Percentiles rank a stretch among this genome's conserved stretches.
Evolutionary conservation across 371 early-diverging fungal species (phyloP).

Genomic region (Encephalitozoon romaleae): DNA sequence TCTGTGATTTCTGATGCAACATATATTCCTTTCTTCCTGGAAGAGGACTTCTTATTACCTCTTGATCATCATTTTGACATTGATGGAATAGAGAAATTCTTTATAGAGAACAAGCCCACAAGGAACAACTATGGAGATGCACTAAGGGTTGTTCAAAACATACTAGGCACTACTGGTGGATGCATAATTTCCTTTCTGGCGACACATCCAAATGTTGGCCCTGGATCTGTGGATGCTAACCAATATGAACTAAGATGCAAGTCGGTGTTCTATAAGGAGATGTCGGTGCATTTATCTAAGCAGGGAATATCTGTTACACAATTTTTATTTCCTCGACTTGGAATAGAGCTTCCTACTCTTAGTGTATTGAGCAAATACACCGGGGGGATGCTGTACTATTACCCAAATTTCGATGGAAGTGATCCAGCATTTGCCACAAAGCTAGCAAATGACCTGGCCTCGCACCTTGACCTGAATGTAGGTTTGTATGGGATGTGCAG

Average conservation of each 20-base stretch:
- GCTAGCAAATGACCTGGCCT: constrained; percentile 72
- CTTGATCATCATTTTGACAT: constrained; percentile 19
- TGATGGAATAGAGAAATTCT: constrained; percentile 12
- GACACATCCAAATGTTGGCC: constrained; percentile 46
- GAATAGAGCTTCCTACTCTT: constrained; percentile 80
- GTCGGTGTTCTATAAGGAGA: constrained; percentile 72
- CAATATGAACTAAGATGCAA: constrained; percentile 1
- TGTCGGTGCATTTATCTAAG: constrained; percentile 79
- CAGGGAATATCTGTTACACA: constrained; percentile 80
- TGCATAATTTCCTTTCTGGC: constrained; percentile 43
- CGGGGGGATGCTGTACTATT: constrained; percentile 82
- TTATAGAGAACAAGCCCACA: constrained; percentile 22
- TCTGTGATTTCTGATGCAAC: constrained; percentile 17
- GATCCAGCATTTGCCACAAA: constrained; percentile 75
- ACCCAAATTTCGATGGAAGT: constrained; percentile 79
- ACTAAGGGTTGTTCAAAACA: constrained; percentile 24
- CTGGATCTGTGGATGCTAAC: constrained; percentile 14
- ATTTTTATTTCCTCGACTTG: constrained; percentile 74
- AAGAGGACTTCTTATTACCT: constrained; percentile 29
- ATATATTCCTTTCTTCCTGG: constrained; percentile 25
- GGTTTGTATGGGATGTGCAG: constrained; percentile 89
- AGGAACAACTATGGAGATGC: constrained; percentile 49
- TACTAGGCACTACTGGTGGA: constrained; percentile 40
- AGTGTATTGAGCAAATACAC: constrained; percentile 70
- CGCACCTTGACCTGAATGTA: constrained; percentile 70